Conservation (phyloP, 1,284 basidiomycete genomes). For the Earliella scabrosa region DNA sequence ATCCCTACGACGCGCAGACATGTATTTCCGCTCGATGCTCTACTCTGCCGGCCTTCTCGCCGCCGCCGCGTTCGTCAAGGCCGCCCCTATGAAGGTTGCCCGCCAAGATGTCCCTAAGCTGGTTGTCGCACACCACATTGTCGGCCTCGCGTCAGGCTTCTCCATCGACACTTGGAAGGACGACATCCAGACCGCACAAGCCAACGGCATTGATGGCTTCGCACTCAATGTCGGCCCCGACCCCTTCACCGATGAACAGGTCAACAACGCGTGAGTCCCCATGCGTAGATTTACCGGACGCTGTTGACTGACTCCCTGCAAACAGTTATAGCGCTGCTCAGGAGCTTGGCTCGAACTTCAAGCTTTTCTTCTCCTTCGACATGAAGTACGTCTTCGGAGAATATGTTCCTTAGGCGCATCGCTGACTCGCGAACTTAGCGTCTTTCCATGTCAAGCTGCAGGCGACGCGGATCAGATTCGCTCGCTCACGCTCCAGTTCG, state of each 20-base stretch:
- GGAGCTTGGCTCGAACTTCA: conserved; percentile 63
- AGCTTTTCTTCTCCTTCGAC: conserved; percentile 81
- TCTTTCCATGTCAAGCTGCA: conserved; percentile 58
- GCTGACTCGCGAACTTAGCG: conserved; percentile 39
- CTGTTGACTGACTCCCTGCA: neutral
- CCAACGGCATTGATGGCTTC: conserved; percentile 68
- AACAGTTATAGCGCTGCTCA: conserved; percentile 58
- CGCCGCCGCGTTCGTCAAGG: conserved; percentile 20
- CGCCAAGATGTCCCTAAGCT: conserved; percentile 43
- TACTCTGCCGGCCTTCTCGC: conserved; percentile 19
- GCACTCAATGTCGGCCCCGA: conserved; percentile 71
- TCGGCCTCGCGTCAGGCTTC: conserved; percentile 72
- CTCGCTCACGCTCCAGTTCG: conserved; percentile 60
- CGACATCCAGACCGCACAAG: conserved; percentile 62
- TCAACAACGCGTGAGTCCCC: conserved; percentile 65
- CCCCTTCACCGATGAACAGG: conserved; percentile 58
- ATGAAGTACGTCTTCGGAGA: conserved; percentile 59
- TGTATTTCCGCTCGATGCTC: conserved; percentile 19
- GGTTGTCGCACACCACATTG: conserved; percentile 70
- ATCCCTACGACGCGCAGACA: conserved; percentile 9
- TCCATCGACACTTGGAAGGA: conserved; percentile 56
- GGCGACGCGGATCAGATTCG: conserved; percentile 62
- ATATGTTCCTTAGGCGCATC: neutral
- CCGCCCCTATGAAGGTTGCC: conserved; percentile 14
- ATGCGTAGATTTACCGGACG: conserved; percentile 3